Conservation (phyloP, 768 basidiomycete species). For the Ephemerocybe angulata region DNA sequence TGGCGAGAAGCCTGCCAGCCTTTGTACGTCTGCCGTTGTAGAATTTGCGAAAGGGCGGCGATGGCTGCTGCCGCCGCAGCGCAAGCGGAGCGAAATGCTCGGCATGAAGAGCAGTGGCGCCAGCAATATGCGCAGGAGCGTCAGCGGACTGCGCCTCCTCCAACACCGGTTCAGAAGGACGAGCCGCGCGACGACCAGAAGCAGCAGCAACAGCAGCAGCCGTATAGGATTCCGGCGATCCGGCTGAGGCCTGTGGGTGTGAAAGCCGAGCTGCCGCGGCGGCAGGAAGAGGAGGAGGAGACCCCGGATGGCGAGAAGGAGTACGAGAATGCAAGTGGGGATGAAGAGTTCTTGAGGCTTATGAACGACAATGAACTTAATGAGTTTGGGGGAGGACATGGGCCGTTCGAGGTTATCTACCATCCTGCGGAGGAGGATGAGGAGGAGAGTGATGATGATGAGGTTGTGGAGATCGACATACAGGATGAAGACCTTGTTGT, state of each 20-base stretch:
- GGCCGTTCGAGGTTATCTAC: constrained; percentile 6
- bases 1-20: constrained; percentile 76
- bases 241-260: constrained; percentile 18
- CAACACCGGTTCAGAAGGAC: background rate
- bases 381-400: constrained; percentile 15
- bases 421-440: constrained; percentile 6
- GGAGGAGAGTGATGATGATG: constrained; percentile 12
- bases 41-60: constrained; percentile 70
- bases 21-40: constrained; percentile 67
- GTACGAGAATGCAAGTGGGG: background rate
- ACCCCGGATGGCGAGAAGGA: no score
- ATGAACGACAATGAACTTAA: background rate
- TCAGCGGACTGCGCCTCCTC: background rate
- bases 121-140: constrained; percentile 1
- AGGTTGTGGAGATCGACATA: constrained; percentile 8
- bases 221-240: constrained; percentile 16
- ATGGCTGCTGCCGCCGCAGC: constrained; percentile 44
- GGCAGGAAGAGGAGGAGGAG: constrained; percentile 16
- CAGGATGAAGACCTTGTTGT: background rate
- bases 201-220: background rate
- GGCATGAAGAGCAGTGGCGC: background rate
- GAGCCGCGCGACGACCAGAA: no score
- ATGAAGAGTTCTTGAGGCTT: constrained; percentile 3
- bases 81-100: constrained; percentile 8
- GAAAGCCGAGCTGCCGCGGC: constrained; percentile 21